These are phyloP conservation scores for Cyclostephanos invisitatus DNA, from an alignment of 108 stramenopile genomes.

Conservation along the genomic window DNA sequence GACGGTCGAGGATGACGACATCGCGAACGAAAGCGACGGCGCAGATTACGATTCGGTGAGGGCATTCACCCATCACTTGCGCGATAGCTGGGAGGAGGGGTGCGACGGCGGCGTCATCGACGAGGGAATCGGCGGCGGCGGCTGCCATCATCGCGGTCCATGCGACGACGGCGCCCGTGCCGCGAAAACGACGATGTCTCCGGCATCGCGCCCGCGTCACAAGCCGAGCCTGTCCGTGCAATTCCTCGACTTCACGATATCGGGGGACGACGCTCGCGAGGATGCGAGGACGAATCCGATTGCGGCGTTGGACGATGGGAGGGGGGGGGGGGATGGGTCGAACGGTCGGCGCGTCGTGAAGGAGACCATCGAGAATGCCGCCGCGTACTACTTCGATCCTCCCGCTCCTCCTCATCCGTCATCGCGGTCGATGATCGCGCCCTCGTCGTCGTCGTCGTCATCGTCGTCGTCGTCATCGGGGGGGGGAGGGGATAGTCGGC, in stretches of 20 bases:
- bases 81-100: constrained; percentile 14
- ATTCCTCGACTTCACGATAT: constrained; percentile 24
- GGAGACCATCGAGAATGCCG: constrained; percentile 16
- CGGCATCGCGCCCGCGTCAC: constrained; percentile 1
- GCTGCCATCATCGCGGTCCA: too few species aligned
- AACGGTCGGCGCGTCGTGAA: not conserved
- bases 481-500: not conserved
- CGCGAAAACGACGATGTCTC: not conserved
- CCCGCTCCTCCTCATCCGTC: not conserved
- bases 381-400: constrained; percentile 24
- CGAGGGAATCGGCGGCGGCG: too few species aligned
- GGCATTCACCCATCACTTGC: constrained; percentile 1
- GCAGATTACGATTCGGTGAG: not conserved
- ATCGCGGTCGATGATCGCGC: too few species aligned
- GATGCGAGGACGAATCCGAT: not conserved
- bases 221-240: constrained; percentile 3
- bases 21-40: not conserved
- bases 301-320: not conserved
- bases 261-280: constrained; percentile 4
- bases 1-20: constrained; percentile 1
- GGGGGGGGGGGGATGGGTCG: too few species aligned
- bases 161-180: too few species aligned
- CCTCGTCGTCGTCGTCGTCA: not conserved
- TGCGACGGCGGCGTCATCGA: too few species aligned
- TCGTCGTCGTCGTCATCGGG: too few species aligned